Evolutionary conservation across 148 eudicot species (phyloP).

Genomic region (Vaccinium macrocarpon): DNA sequence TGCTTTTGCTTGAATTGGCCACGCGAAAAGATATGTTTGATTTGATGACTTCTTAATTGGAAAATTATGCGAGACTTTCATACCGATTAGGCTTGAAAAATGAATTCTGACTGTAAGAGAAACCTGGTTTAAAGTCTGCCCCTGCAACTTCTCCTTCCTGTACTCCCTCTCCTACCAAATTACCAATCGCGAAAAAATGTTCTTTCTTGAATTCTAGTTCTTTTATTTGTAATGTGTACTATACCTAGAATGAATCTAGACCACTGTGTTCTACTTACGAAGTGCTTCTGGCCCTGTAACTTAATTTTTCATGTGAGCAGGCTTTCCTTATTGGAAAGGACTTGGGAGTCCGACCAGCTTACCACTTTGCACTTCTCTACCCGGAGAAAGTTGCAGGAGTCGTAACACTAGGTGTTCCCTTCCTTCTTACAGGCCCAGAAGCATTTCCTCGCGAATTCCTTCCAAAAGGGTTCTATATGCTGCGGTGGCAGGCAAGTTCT

Average conservation of each 20-base stretch:
- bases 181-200: no score
- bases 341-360: slow-evolving; percentile 19
- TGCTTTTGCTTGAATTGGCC: neutral
- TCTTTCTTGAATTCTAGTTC: neutral
- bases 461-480: slow-evolving; percentile 56
- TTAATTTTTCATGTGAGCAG: neutral
- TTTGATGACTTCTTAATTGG: neutral
- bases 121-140: no score
- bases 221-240: neutral
- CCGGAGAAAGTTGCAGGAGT: slow-evolving; percentile 16
- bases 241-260: neutral
- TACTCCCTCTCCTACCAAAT: no score
- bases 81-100: neutral
- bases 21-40: neutral
- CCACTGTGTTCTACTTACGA: neutral
- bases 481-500: slow-evolving; percentile 33
- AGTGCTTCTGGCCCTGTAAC: neutral
- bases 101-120: no score
- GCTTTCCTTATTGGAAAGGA: slow-evolving; percentile 22
- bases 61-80: neutral
- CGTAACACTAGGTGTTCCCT: slow-evolving; percentile 16
- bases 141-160: no score
- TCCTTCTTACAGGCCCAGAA: slow-evolving; percentile 21
- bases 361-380: slow-evolving; percentile 21
- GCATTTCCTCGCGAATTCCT: slow-evolving; percentile 10